Base-by-base conservation (phyloP, 805 yeast genomes). In the Wickerhamomyces silvicola region DNA sequence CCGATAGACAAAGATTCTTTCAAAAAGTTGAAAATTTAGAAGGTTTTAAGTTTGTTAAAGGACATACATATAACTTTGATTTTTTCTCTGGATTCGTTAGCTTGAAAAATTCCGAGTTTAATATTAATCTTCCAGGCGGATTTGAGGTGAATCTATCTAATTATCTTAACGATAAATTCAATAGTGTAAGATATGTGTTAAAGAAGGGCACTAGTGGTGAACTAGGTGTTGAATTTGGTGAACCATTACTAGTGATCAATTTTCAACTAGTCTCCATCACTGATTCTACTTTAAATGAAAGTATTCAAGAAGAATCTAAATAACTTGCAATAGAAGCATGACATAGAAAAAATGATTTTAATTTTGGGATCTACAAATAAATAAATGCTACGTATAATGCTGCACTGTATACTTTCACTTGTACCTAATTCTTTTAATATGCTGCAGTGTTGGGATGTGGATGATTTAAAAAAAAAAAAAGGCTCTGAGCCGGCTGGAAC, bases 51-150 rank as follows among this genome's bases (percentile, higher is more conserved):
- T 75, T 73, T 41, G 36, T 55, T 15, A 49, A 59, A 7, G 62
- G 57, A 16, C 33, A 44, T 13, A 43, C 52, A 5, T 78, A 77
- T 39, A 42, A 49, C 15, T 61, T 78, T 34, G 72, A 68, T 36
- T 78, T 78, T 45, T 71, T 66, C 39, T 75, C 81, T 2, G 70
- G 72, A 18, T 66, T 66, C 32, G 45, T 78, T 17, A 70, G 70
- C 28, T 46, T 76, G 56, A 60, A 68, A 14, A 64, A 68, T 43
- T 64, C 75, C 4, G 57, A 64, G 22, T 70, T 76, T 39, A 64
- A 67, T 8, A 65, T 78, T 4, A 55, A 65, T 33, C 54, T 78
- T 28, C 84, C 84, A 1, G 72, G 71, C 23, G 66, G 73, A 2
- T 66, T 66, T 31, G 68, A 65, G 31, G 46, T 70, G 22, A 58